Evolutionary conservation across 768 basidiomycete species (phyloP).

Genomic region (Rhodocollybia butyracea): DNA sequence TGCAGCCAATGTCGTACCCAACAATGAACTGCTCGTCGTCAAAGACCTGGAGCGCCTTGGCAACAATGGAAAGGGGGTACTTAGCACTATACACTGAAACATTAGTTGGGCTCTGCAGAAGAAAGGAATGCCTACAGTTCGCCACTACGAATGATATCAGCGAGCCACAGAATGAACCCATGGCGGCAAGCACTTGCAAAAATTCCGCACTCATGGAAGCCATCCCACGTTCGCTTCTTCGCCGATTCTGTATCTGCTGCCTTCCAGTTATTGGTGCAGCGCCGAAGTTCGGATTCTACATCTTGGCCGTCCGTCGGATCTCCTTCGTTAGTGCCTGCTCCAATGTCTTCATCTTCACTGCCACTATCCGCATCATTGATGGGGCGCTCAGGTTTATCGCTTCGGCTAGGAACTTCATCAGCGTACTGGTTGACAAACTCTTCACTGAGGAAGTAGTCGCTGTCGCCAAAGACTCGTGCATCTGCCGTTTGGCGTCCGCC

Average conservation of each 20-base stretch:
- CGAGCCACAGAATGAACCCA: slow-evolving; percentile 14
- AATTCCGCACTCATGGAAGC: slow-evolving; percentile 28
- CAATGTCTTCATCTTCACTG: slow-evolving; percentile 15
- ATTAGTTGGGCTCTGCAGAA: neutral
- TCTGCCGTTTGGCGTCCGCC: slow-evolving; percentile 7
- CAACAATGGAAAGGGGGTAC: slow-evolving; percentile 8
- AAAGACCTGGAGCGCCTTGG: slow-evolving; percentile 10
- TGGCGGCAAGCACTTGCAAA: slow-evolving; percentile 19
- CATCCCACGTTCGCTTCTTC: too few relatives aligned
- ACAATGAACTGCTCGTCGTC: neutral
- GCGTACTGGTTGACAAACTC: slow-evolving; percentile 9
- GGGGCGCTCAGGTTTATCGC: neutral
- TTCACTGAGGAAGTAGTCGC: slow-evolving; percentile 1
- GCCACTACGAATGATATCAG: slow-evolving; percentile 21
- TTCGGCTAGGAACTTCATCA: slow-evolving; percentile 17
- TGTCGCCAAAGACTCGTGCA: slow-evolving; percentile 11
- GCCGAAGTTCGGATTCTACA: slow-evolving; percentile 3
- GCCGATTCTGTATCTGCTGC: too few relatives aligned
- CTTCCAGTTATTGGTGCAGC: slow-evolving; percentile 24
- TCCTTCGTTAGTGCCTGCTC: slow-evolving; percentile 5
- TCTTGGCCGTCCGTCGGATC: slow-evolving; percentile 5
- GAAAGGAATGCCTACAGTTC: slow-evolving; percentile 19
- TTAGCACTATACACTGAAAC: slow-evolving; percentile 1
- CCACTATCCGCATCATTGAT: too few relatives aligned
- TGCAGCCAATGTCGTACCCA: too few relatives aligned